Conservation (phyloP, 2,329 filamentous ascomycete species). For the Fusarium goolgardi region DNA sequence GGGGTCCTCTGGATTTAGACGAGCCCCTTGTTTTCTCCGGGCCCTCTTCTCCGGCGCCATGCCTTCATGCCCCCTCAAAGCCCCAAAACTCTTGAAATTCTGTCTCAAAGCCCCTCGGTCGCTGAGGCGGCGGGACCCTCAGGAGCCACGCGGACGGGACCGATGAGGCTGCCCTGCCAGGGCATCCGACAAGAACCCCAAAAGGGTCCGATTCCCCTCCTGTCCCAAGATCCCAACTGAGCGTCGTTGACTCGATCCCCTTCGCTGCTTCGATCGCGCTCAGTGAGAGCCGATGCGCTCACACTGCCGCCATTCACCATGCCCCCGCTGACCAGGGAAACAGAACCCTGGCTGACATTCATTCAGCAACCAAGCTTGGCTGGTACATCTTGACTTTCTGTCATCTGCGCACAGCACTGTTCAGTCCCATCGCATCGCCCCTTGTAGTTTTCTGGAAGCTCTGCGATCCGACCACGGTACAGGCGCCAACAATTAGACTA, state of each 20-base stretch:
- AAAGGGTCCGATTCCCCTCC: constrained; percentile 43
- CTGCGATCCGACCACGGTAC: constrained; percentile 5
- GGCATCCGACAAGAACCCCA: constrained; percentile 26
- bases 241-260: constrained; percentile 39
- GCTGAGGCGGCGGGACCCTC: constrained; percentile 30
- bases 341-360: constrained; percentile 27
- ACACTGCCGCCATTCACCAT: constrained; percentile 12
- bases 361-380: constrained; percentile 32
- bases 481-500: background rate
- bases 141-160: constrained; percentile 42
- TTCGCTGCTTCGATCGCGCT: constrained; percentile 33
- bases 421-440: background rate
- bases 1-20: constrained; percentile 18
- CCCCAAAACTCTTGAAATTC: constrained; percentile 27
- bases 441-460: constrained; percentile 23
- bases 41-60: constrained; percentile 33
- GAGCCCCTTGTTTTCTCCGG: constrained; percentile 20
- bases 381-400: constrained; percentile 23
- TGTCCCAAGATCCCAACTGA: constrained; percentile 43
- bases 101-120: constrained; percentile 24
- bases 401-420: constrained; percentile 20
- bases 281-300: constrained; percentile 30
- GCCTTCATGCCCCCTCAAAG: constrained; percentile 12
- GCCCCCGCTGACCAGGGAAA: constrained; percentile 31
- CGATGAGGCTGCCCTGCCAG: constrained; percentile 42